Evolutionary conservation across 1,139 yeast genomes (phyloP).

Genomic region (Geotrichum carabidarum): DNA sequence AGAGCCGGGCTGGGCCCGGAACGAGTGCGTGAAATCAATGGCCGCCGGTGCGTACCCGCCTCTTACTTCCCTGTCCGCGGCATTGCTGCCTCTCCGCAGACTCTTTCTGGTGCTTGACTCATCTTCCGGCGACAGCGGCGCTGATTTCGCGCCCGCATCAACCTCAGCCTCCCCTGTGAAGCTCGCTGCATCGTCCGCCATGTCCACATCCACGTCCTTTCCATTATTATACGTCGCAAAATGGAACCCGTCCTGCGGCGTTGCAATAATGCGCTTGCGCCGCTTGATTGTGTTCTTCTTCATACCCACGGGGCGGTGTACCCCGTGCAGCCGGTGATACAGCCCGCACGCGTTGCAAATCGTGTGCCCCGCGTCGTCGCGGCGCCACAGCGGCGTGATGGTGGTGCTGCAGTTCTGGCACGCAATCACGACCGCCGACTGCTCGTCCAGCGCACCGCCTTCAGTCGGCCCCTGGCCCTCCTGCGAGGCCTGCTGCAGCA

Average conservation of each 20-base stretch:
- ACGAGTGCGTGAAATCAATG: slow-evolving; percentile 35
- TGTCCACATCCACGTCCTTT: not conserved
- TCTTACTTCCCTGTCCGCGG: not conserved
- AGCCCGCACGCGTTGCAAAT: slow-evolving; percentile 88
- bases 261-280: slow-evolving; percentile 47
- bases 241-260: slow-evolving; percentile 15
- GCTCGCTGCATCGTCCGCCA: no score
- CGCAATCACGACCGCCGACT: slow-evolving; percentile 52
- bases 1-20: slow-evolving; percentile 18
- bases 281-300: slow-evolving; percentile 69
- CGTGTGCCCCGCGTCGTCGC: slow-evolving; percentile 74
- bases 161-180: not conserved
- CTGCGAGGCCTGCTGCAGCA: not conserved
- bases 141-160: not conserved
- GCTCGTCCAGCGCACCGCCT: not conserved
- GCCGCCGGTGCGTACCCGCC: slow-evolving; percentile 22
- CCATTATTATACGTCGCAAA: slow-evolving; percentile 9
- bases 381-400: slow-evolving; percentile 85
- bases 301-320: slow-evolving; percentile 72
- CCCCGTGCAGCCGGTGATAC: slow-evolving; percentile 70
- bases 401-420: slow-evolving; percentile 81
- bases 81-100: not conserved
- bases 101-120: not conserved
- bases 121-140: not conserved
- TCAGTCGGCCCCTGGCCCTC: not conserved